A percentile compares a stretch with the other conserved stretches of the same genome.
Conservation (phyloP, 441 rosid genomes). For the Biscutella laevigata region DNA sequence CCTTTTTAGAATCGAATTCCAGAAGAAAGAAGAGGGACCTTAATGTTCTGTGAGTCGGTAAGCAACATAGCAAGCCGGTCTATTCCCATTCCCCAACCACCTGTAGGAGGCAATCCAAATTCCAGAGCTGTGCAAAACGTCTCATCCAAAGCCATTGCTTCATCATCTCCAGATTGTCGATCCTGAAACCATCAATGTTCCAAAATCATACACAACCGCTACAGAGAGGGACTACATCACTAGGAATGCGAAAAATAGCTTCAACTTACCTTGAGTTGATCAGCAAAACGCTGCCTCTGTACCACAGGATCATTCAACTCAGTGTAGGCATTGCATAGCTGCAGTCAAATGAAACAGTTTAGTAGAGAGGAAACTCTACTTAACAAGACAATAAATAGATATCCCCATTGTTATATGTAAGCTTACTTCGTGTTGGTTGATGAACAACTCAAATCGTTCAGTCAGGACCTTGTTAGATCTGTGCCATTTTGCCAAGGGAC, state of each 20-base stretch:
- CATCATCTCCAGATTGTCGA: conserved; percentile 36
- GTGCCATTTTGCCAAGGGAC: conserved; percentile 93
- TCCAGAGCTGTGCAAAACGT: conserved; percentile 75
- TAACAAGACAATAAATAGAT: background rate
- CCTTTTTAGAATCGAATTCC: too few species aligned
- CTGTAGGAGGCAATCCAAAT: conserved; percentile 85
- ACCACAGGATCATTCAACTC: conserved; percentile 87
- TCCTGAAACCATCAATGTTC: conserved; percentile 8
- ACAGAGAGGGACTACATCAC: too few species aligned
- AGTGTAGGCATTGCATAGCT: conserved; percentile 89
- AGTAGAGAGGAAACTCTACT: background rate
- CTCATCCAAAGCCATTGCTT: conserved; percentile 78
- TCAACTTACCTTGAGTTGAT: conserved; percentile 65
- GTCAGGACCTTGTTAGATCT: conserved; percentile 60
- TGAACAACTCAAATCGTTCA: conserved; percentile 74
- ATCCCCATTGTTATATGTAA: background rate
- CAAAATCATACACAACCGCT: background rate
- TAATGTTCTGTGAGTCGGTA: conserved; percentile 84
- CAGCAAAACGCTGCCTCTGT: conserved; percentile 73
- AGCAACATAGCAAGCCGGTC: conserved; percentile 73
- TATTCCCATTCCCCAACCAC: conserved; percentile 89
- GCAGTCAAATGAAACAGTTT: background rate
- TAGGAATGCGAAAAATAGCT: too few species aligned
- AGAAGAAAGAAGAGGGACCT: conserved; percentile 44
- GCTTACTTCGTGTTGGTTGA: conserved; percentile 75